A percentile compares a stretch with the other conserved stretches of the same genome.
These are phyloP conservation scores for Gossypium aridum DNA, from an alignment of 441 rosid genomes.

Conservation along the genomic window DNA sequence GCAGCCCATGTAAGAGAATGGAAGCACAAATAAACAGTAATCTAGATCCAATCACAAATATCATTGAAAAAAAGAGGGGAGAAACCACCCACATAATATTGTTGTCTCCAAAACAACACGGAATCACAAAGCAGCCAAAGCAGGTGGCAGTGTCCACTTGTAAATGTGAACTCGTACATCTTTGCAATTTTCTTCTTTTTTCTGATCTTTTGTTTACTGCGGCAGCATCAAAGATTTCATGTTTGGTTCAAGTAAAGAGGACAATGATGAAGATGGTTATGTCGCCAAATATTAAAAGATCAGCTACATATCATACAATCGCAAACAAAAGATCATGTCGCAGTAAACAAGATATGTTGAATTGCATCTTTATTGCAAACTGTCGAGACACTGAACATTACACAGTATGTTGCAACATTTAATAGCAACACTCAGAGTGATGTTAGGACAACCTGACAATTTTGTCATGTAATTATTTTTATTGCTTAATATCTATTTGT, in stretches of 20 bases:
- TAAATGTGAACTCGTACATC: conserved; percentile 36
- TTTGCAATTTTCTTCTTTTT: conserved; percentile 79
- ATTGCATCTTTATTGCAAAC: too few relatives aligned
- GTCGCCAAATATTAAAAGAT: too few relatives aligned
- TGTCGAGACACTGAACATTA: too few relatives aligned
- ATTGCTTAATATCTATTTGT: too few relatives aligned
- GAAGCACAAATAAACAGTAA: not conserved
- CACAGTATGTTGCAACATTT: too few relatives aligned
- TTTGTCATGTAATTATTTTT: too few relatives aligned
- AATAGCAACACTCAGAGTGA: too few relatives aligned
- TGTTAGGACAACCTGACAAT: too few relatives aligned
- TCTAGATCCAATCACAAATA: not conserved
- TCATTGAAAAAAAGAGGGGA: not conserved
- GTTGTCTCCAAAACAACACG: not conserved
- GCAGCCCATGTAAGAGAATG: conserved; percentile 49
- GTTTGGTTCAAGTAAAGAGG: conserved; percentile 12
- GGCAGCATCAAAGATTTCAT: conserved; percentile 24
- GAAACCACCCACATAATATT: too few relatives aligned
- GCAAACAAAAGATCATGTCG: too few relatives aligned
- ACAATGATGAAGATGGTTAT: not conserved
- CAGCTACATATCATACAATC: too few relatives aligned
- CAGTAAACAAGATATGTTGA: too few relatives aligned
- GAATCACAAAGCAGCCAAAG: not conserved
- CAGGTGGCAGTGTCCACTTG: not conserved
- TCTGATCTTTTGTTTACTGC: conserved; percentile 45